These are phyloP conservation scores for Voacanga thouarsii DNA, from an alignment of 257 asterid genomes.

Conservation along the genomic window DNA sequence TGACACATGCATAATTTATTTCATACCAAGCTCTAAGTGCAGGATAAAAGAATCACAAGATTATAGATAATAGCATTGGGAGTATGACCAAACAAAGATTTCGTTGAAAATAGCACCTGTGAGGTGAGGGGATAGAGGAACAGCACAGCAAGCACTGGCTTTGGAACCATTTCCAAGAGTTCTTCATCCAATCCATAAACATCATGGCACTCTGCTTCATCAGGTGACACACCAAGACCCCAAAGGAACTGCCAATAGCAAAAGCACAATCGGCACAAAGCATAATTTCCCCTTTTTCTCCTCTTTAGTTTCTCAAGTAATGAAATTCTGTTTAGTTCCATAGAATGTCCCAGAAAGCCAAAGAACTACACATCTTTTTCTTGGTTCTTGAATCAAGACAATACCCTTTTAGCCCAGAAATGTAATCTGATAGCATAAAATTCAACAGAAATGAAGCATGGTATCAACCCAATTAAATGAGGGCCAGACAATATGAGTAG, in stretches of 20 bases:
- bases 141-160: conserved; percentile 88
- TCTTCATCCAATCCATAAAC: conserved; percentile 94
- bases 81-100: background rate
- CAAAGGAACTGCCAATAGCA: conserved; percentile 72
- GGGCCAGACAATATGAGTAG: background rate
- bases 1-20: background rate
- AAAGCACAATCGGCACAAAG: conserved; percentile 13
- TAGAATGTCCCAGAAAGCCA: background rate
- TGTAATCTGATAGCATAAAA: background rate
- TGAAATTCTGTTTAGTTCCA: background rate
- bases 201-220: conserved; percentile 83
- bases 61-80: background rate
- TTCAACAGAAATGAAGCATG: background rate
- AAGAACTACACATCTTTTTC: background rate
- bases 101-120: conserved; percentile 38
- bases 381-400: background rate
- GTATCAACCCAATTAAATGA: background rate
- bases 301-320: background rate
- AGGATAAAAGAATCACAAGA: background rate
- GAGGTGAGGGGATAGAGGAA: conserved; percentile 79
- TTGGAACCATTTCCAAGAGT: conserved; percentile 89
- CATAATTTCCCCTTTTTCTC: background rate
- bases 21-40: background rate
- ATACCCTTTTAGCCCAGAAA: background rate
- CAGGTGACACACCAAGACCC: conserved; percentile 83